Conservation (phyloP, 2,329 filamentous ascomycete species). For the Venturia oleaginea region DNA sequence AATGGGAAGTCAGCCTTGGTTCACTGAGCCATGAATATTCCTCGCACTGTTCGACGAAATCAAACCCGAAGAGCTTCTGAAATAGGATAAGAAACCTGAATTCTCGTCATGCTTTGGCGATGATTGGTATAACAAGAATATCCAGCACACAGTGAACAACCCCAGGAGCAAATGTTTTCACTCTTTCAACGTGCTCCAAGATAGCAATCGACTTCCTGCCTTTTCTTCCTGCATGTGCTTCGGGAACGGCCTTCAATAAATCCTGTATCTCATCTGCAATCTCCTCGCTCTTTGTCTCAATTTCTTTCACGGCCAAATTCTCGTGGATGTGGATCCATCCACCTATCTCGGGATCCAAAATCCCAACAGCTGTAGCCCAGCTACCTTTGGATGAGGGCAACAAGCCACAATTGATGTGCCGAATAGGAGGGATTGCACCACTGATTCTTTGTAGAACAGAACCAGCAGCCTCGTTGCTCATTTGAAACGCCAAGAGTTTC, state of each 20-base stretch:
- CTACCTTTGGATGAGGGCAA: slow-evolving; percentile 42
- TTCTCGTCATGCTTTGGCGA: neutral
- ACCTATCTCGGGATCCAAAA: slow-evolving; percentile 36
- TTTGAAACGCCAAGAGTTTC: slow-evolving; percentile 31
- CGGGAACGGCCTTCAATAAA: neutral
- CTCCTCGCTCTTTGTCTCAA: slow-evolving; percentile 25
- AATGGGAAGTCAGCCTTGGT: too few species aligned
- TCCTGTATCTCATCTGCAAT: slow-evolving; percentile 15
- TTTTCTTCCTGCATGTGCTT: neutral
- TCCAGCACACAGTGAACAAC: slow-evolving; percentile 55
- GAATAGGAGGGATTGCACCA: slow-evolving; percentile 28
- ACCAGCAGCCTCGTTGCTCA: slow-evolving; percentile 30
- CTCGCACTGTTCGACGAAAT: too few species aligned
- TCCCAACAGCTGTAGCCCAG: slow-evolving; percentile 41
- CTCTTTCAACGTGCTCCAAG: slow-evolving; percentile 37
- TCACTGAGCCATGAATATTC: too few species aligned
- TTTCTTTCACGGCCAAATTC: slow-evolving; percentile 42
- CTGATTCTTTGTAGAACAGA: slow-evolving; percentile 20
- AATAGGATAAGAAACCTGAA: neutral
- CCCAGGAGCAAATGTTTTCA: slow-evolving; percentile 54
- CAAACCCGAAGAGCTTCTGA: too few species aligned
- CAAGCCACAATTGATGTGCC: slow-evolving; percentile 52
- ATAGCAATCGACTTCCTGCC: slow-evolving; percentile 16
- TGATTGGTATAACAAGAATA: slow-evolving; percentile 24
- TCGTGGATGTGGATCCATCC: slow-evolving; percentile 55